Evolutionary conservation across 2,329 filamentous ascomycete genomes (phyloP), one percentile per base, ranked within the genome.

Genomic region (Sporothrix brasiliensis): DNA sequence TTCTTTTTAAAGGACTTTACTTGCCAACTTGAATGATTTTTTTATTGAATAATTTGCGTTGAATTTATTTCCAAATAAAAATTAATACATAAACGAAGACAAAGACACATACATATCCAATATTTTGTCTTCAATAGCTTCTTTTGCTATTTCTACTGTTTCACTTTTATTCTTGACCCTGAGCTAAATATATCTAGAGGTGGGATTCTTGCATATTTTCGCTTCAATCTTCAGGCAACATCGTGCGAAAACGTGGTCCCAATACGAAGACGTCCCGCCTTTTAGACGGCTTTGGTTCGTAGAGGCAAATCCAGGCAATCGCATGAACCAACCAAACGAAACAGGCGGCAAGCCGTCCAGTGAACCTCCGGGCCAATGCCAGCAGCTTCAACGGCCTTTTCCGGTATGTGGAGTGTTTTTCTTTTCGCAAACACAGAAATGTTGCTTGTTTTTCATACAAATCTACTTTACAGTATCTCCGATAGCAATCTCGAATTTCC

Each of bases 301-400:
- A 21, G 4, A 34, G 34, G 9, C 5, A 34, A 13, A 47, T 13
- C 14, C 13, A 24, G n/a, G 21, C 50, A 24, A 53, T 24, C 21
- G 50, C 24, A 11, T 24, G 27, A 53, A 49, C 44, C 50, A 53
- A 53, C 56, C 34, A 60, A 44, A 44, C 56, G 16, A 61, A 60
- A 24, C 34, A 24, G 30, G 19, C 56, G 13, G 5, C 56, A 21
- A 4, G 2, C 4, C 4, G 44, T 19, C 44, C 44, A 49, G 41
- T 14, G 30, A 10, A 34, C 30, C 13, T 41, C 30, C 30, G 19
- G 41, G 54, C 54, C 41, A 61, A 61, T 39, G 56, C 56, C 56
- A 24, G 10, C 56, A 44, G 24, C 34, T 27, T 19, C 27, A 14
- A 13, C 50, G 1, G 13, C 16, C 34, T 7, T 41, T n/a, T 60